phyloP scores from a whole-genome alignment of 2,329 filamentous ascomycete species.

The Sphaerulina vaccinii region DNA sequence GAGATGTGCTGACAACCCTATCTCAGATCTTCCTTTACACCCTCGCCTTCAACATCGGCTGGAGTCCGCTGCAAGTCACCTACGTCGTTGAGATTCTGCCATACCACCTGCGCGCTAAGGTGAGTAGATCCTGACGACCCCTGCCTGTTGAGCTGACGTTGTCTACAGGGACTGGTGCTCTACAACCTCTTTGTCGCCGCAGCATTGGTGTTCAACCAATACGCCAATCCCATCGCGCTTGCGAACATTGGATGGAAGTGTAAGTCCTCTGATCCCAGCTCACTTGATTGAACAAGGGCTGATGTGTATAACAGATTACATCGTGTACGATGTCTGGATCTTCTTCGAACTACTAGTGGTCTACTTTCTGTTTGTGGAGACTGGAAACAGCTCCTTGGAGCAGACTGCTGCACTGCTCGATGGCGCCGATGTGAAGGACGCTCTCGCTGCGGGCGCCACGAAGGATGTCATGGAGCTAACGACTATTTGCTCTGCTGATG shows the following conservation, averaged over 20 bases:
- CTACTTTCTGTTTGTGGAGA: conserved; percentile 43
- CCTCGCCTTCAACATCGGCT: conserved; percentile 43
- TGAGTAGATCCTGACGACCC: no score
- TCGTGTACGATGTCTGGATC: conserved; percentile 37
- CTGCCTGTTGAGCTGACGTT: no score
- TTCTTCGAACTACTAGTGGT: conserved; percentile 36
- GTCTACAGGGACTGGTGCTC: conserved; percentile 48
- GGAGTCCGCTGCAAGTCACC: conserved; percentile 44
- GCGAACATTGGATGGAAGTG: conserved; percentile 31
- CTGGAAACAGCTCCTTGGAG: conserved; percentile 45
- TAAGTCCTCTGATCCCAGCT: no score
- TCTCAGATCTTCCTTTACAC: conserved; percentile 38
- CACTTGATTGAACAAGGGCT: no score
- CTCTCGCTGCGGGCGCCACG: conserved; percentile 38
- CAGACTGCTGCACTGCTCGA: conserved; percentile 49
- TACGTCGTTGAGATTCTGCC: conserved; percentile 50
- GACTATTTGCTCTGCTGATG: no score
- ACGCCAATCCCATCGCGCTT: conserved; percentile 37
- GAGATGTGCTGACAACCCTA: no score
- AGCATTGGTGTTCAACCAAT: conserved; percentile 47
- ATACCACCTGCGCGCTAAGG: conserved; percentile 48
- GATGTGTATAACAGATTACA: no score
- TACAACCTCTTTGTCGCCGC: conserved; percentile 46
- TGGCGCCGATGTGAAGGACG: conserved; percentile 44
- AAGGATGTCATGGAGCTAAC: conserved; percentile 20